phyloP scores from a whole-genome alignment of 1,284 basidiomycete species.

The Lentinus polychrous region DNA sequence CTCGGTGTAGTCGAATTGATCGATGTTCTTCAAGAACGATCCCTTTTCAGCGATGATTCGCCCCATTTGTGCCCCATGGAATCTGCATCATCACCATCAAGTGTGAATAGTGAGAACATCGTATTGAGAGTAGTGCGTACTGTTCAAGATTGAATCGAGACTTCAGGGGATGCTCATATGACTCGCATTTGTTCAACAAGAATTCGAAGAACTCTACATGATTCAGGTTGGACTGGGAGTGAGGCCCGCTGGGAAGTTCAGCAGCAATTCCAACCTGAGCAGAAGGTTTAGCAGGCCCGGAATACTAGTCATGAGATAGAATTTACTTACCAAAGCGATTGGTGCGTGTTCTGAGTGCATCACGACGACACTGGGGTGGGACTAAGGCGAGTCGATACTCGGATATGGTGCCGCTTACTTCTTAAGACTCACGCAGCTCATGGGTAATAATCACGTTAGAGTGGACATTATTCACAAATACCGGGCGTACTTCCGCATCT shows the following conservation, averaged over 20 bases:
- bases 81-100: slow-evolving; percentile 12
- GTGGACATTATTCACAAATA: no score
- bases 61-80: slow-evolving; percentile 20
- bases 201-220: slow-evolving; percentile 32
- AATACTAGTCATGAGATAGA: no score
- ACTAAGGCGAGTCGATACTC: no score
- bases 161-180: slow-evolving; percentile 29
- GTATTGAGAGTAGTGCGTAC: slow-evolving; percentile 18
- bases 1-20: slow-evolving; percentile 32
- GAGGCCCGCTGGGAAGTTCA: slow-evolving; percentile 30
- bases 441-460: no score
- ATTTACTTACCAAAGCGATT: no score
- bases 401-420: no score
- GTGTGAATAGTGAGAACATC: neutral
- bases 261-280: slow-evolving; percentile 31
- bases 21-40: slow-evolving; percentile 31
- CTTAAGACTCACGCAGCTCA: no score
- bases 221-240: slow-evolving; percentile 24
- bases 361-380: no score
- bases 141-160: slow-evolving; percentile 27
- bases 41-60: slow-evolving; percentile 25
- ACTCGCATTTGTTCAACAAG: slow-evolving; percentile 26
- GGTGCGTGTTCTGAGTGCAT: no score
- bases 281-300: no score
- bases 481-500: no score